Evolutionary conservation across 768 basidiomycete genomes (phyloP).

Genomic region (Macrolepiota dolichaula): DNA sequence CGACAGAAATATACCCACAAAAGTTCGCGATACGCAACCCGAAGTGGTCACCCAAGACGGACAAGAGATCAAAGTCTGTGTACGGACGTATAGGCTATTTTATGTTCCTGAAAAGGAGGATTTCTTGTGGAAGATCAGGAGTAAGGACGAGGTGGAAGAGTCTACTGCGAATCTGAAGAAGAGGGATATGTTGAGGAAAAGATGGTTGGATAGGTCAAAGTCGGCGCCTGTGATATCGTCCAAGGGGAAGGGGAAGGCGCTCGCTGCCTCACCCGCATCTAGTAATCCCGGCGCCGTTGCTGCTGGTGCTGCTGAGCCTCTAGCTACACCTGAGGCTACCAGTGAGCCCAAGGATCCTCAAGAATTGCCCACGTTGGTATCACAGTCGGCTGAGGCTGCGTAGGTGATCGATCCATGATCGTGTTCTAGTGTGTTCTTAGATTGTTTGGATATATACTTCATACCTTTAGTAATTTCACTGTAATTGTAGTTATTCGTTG

Average conservation of each 20-base stretch:
- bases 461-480: slow-evolving; percentile 27
- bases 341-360: background rate
- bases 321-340: background rate
- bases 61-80: slow-evolving; percentile 83
- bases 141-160: slow-evolving; percentile 36
- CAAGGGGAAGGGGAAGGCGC: background rate
- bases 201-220: slow-evolving; percentile 31
- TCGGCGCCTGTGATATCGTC: background rate
- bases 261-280: too few relatives aligned
- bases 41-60: slow-evolving; percentile 51
- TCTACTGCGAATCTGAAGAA: slow-evolving; percentile 25
- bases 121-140: slow-evolving; percentile 46
- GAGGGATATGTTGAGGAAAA: slow-evolving; percentile 29
- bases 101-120: slow-evolving; percentile 72
- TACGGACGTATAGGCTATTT: slow-evolving; percentile 79
- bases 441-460: slow-evolving; percentile 29
- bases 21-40: slow-evolving; percentile 33
- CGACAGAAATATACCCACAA: slow-evolving; percentile 37
- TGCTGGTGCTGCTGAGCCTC: background rate
- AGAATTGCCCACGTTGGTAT: background rate
- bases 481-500: background rate
- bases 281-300: too few relatives aligned
- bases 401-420: background rate
- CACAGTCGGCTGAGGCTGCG: slow-evolving; percentile 45
- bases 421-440: background rate